Evolutionary conservation across 176 grass and related monocot genomes (phyloP), one percentile per base, ranked within the genome.

Genomic region (Puccinellia tenuiflora): DNA sequence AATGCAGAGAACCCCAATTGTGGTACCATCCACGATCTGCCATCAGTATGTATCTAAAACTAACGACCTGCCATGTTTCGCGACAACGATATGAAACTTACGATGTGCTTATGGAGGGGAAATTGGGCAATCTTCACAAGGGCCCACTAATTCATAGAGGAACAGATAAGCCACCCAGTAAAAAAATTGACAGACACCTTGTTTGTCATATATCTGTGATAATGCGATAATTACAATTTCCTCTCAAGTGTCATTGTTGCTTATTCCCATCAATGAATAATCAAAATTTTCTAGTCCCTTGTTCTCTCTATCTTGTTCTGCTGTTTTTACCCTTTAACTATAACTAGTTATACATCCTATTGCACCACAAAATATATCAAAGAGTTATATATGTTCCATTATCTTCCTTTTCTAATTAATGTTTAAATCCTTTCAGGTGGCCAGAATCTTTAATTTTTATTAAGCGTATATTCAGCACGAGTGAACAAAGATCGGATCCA

Each of bases 391-490:
- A 76, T 40, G 38, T 39, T 76, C 68, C 37, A 53, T 5, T 69
- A 20, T 60, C 39, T 60, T 48, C 54, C 37, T 47, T 61, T 20
- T 30, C 5, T n/a, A 78, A 68, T 39, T 35, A 67, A 24, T 83
- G 20, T 88, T 61, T n/a, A 66, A 81, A 83, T 72, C 16, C 17
- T 74, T 69, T 67, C 85, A 94, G 94, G 83, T 97, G 94, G 91
- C 79, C 90, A 21, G 89, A 90, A 57, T 97, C 91, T 16, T 65
- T 92, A 59, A 91, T 62, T 61, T 82, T 91, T 40, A 91, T 97
- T 86, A 93, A 91, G 59, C 91, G 91, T 88, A 92, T 97, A 80
- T 94, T 94, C 86, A 86, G 87, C 76, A 38, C 86, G 79, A 88
- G 88, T 85, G 94, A 92, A 51, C 87, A 92, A 52, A 88, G 67